Base-by-base conservation (phyloP, 768 basidiomycete genomes). In the Agaricus blazei region DNA sequence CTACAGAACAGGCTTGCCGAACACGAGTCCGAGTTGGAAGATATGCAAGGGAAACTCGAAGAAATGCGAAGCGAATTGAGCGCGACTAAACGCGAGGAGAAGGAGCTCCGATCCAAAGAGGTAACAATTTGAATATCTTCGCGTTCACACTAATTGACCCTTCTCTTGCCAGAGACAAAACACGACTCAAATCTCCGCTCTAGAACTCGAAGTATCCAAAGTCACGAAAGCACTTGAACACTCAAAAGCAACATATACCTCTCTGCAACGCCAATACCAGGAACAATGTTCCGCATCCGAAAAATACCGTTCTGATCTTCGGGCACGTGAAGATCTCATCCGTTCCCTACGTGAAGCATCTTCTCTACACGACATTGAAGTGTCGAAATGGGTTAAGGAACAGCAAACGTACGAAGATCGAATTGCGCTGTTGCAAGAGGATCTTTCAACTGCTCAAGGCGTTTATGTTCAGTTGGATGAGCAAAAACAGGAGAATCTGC, bases 401-500 rank as follows among this genome's bases (percentile, higher is more conserved):
- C 52, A 54, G 31, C 9, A 85, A 31, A 72, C 75, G 14, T 85
- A 87, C 42, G 93, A 96, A 65, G 80, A 83, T 4, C 85, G 87
- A 14, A 79, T 94, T 48, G 67, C 72, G 5, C 68, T 76, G 6
- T 80, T 96, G n/a, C 88, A 93, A 62, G 62, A 71, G 7, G 93
- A 96, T 54, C 77, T 98, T 2, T 67, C 67, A 3, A 64, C 80
- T 26, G 90, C 92, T 3, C 83, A 87, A 50, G 79, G 84, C 61
- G 85, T 88, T 1, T 85, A 90, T 51, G 79, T 75, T 0, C 80
- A 84, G 57, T 78, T 97, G 37, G 92, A 95, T 57, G 87, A 89
- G 62, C 95, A 98, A 75, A 97, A 97, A 73, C 90, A 93, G 63
- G 92, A 95, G 75, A 98, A 97, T 64, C 66, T 96, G 60, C 71